Evolutionary conservation across 208 protist genomes (phyloP), one percentile per base, ranked within the genome.

Genomic region (Vickermania ingenoplastis): DNA sequence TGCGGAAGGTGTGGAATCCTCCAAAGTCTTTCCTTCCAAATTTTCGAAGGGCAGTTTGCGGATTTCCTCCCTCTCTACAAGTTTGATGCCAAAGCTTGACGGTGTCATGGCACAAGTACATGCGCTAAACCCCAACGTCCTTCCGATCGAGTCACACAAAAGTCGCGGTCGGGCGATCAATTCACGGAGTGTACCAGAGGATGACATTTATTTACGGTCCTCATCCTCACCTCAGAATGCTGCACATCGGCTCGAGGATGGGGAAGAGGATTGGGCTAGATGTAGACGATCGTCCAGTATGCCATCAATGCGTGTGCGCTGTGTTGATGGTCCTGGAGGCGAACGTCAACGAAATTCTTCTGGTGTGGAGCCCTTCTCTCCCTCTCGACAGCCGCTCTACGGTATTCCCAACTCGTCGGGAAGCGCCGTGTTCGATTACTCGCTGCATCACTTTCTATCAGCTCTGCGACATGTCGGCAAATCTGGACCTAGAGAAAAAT

Each of bases 401-500:
- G 67, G 68, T 1, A 65, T 91, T 49, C 83, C 87, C 14, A 79
- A 83, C 49, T 86, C 77, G 41, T 79, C 60, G 21, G 87, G 83
- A 30, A 91, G 83, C 25, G 83, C 75, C 1, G 58, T 94, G 23
- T 89, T 88, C 36, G 73, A 91, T 67, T 77, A 70, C 24, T 61
- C 83, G 3, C 41, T 94, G 49, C 67, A 89, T 26, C 63, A 87
- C 17, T 41, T 94, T 5, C 63, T 91, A 1, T 56, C 31, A n/a
- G 31, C 36, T 29, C 63, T 45, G 1, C 68, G 73, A 59, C 56
- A 56, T 13, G 59, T 55, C 23, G 67, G 67, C 25, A 61, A 27
- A 21, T 17, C 36, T 17, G 11, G 36, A 48, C 36, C 36, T 48
- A 26, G 23, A 17, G 27, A 29, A 11, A 4, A 13, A 5, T 41